phyloP scores from a whole-genome alignment of 129 eudicot species.

The Rutidosis leptorrhynchoides region DNA sequence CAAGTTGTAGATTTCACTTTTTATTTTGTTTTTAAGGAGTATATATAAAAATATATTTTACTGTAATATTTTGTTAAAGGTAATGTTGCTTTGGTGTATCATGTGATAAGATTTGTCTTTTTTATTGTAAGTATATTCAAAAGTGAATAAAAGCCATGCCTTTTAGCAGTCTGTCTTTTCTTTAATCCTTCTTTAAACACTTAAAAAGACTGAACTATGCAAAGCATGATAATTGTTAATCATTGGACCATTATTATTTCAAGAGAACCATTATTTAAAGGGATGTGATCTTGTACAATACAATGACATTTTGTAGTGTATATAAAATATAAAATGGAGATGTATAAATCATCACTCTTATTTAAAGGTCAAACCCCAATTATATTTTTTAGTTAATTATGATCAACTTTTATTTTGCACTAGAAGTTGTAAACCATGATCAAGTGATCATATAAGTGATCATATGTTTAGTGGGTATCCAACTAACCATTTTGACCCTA shows the following conservation, averaged over 20 bases:
- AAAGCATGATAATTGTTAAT: conserved; percentile 29
- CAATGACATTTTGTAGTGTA: too few species aligned
- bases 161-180: conserved; percentile 36
- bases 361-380: conserved; percentile 8
- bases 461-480: conserved; percentile 12
- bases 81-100: conserved; percentile 29
- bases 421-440: conserved; percentile 32
- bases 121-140: conserved; percentile 13
- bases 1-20: conserved; percentile 27
- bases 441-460: conserved; percentile 30
- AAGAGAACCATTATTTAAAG: conserved; percentile 9
- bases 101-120: conserved; percentile 41
- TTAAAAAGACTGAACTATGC: conserved; percentile 23
- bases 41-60: conserved; percentile 31
- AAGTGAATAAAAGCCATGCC: conserved; percentile 29
- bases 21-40: conserved; percentile 24
- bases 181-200: conserved; percentile 20
- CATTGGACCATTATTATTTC: conserved; percentile 24
- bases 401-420: conserved; percentile 22
- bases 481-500: conserved; percentile 6
- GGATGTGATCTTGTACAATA: too few species aligned
- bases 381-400: conserved; percentile 10
- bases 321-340: too few species aligned
- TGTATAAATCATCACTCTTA: too few species aligned
- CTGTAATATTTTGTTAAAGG: conserved; percentile 26